phyloP scores from a whole-genome alignment of 2,329 filamentous ascomycete genomes.

The Pseudogymnoascus sp. region DNA sequence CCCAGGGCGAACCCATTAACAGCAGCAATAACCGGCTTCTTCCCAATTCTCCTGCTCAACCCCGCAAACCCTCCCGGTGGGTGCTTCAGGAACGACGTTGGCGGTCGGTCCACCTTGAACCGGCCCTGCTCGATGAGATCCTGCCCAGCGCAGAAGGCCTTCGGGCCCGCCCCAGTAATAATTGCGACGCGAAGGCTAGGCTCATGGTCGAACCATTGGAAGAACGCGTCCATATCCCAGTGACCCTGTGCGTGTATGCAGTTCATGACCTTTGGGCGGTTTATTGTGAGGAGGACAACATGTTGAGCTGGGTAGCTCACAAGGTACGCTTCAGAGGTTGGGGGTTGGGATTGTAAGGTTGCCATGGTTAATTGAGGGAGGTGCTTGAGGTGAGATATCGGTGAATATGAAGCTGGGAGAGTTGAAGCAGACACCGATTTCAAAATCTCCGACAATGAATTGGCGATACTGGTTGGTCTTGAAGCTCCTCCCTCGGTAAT shows the following conservation, averaged over 20 bases:
- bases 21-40: slow-evolving; percentile 69
- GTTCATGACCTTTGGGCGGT: slow-evolving; percentile 42
- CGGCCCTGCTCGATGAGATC: slow-evolving; percentile 42
- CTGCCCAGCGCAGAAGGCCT: slow-evolving; percentile 59
- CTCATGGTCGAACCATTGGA: slow-evolving; percentile 55
- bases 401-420: background rate
- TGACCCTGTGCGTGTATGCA: slow-evolving; percentile 34
- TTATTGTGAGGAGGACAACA: slow-evolving; percentile 52
- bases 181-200: slow-evolving; percentile 53
- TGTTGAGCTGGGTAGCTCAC: slow-evolving; percentile 42
- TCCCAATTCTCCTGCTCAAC: slow-evolving; percentile 56
- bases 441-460: background rate
- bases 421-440: background rate
- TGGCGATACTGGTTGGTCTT: background rate
- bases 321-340: slow-evolving; percentile 18
- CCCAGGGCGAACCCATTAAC: slow-evolving; percentile 72
- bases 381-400: background rate
- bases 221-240: slow-evolving; percentile 38
- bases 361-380: slow-evolving; percentile 13
- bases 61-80: slow-evolving; percentile 50
- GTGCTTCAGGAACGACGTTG: slow-evolving; percentile 25
- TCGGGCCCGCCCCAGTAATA: slow-evolving; percentile 53
- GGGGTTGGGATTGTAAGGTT: slow-evolving; percentile 11
- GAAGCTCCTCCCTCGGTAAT: slow-evolving; percentile 1
- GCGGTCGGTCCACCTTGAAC: slow-evolving; percentile 16